Conservation (phyloP, 768 basidiomycete species). For the Termitomyces sp. region DNA sequence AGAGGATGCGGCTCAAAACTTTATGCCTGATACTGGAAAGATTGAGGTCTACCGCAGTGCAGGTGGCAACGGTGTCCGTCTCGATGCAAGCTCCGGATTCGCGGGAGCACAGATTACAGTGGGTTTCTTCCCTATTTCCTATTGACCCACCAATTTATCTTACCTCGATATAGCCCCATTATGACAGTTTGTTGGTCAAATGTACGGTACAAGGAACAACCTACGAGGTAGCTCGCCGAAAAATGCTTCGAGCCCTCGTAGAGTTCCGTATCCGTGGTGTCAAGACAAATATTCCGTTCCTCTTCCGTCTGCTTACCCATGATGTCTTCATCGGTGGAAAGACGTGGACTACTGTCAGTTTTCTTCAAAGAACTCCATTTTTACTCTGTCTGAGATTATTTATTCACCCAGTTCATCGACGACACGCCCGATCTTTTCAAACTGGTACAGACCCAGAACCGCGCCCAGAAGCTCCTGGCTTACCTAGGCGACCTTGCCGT, state of each 20-base stretch:
- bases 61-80: constrained; percentile 96
- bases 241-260: constrained; percentile 99
- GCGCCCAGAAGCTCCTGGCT: constrained; percentile 94
- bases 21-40: constrained; percentile 99
- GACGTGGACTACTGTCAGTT: constrained; percentile 85
- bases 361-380: neutral
- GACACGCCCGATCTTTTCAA: constrained; percentile 99
- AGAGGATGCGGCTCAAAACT: constrained; percentile 86
- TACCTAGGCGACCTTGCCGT: constrained; percentile 98
- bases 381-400: neutral
- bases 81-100: constrained; percentile 96
- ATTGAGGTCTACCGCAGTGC: constrained; percentile 99
- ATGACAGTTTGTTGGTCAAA: constrained; percentile 97
- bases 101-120: constrained; percentile 99
- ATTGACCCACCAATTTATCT: neutral
- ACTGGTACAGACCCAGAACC: constrained; percentile 95
- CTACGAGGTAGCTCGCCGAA: constrained; percentile 96
- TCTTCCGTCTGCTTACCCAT: constrained; percentile 96
- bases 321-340: constrained; percentile 94
- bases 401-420: constrained; percentile 93
- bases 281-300: constrained; percentile 99
- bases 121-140: constrained; percentile 6
- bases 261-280: constrained; percentile 99
- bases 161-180: constrained; percentile 72
- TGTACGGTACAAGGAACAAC: constrained; percentile 94